Conservation (phyloP, 345 rosid genomes). For the Combretum micranthum region DNA sequence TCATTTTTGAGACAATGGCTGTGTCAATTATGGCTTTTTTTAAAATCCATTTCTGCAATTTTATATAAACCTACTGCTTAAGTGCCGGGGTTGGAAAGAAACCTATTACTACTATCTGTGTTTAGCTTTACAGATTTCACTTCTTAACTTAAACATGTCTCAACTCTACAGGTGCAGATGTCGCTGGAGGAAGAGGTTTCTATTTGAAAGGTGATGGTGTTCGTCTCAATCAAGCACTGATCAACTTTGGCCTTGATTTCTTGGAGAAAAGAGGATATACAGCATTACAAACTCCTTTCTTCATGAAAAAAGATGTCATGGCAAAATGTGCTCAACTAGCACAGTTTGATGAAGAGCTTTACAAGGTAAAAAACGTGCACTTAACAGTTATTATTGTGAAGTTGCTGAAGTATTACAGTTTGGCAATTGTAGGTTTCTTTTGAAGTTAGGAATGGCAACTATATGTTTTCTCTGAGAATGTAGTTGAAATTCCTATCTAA, state of each 20-base stretch:
- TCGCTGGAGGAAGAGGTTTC: constrained; percentile 88
- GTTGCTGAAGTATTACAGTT: too few species aligned
- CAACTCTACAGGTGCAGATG: constrained; percentile 55
- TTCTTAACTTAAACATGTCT: not conserved
- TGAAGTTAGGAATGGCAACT: not conserved
- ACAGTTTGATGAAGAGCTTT: constrained; percentile 91
- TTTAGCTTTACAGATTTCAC: too few species aligned
- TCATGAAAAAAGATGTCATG: constrained; percentile 91
- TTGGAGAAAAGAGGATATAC: constrained; percentile 63
- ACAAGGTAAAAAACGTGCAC: constrained; percentile 45
- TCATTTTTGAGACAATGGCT: too few species aligned
- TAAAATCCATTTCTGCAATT: not conserved
- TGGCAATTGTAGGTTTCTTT: not conserved
- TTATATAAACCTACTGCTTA: too few species aligned
- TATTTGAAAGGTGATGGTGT: constrained; percentile 82
- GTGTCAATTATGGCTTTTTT: too few species aligned
- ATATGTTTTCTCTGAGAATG: not conserved
- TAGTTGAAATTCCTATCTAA: not conserved
- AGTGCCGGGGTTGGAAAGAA: too few species aligned
- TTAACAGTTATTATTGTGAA: not conserved
- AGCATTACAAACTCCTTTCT: constrained; percentile 77
- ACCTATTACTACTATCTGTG: too few species aligned
- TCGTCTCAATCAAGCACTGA: constrained; percentile 85
- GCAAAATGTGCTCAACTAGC: constrained; percentile 89
- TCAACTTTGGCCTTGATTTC: constrained; percentile 71